Conservation (phyloP, 2,329 filamentous ascomycete species). For the Geosmithia flava region DNA sequence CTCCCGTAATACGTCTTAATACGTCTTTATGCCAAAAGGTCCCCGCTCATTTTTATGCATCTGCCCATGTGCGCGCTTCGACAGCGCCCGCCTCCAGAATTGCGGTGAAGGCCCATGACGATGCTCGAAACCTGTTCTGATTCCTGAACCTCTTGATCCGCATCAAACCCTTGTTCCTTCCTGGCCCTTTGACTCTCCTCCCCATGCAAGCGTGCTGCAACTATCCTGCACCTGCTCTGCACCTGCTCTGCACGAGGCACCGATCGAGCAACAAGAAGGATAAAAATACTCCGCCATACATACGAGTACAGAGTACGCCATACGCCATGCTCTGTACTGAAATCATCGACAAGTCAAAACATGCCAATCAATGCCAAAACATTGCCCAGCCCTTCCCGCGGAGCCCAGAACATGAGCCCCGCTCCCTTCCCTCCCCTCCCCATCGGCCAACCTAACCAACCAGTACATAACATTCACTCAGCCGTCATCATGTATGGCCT, state of each 20-base stretch:
- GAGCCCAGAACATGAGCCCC: not conserved
- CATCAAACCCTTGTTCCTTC: not conserved
- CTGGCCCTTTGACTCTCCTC: too few species aligned
- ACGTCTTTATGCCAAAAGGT: too few species aligned
- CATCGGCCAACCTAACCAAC: not conserved
- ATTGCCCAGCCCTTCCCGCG: not conserved
- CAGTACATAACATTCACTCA: too few species aligned
- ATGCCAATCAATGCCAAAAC: not conserved
- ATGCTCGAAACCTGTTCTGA: not conserved
- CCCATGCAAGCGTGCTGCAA: not conserved
- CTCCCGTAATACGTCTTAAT: too few species aligned
- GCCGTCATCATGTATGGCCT: too few species aligned
- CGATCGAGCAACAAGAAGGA: too few species aligned
- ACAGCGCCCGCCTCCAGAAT: not conserved
- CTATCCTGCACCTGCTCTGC: too few species aligned
- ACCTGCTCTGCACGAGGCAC: too few species aligned
- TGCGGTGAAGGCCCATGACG: not conserved
- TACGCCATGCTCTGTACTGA: too few species aligned
- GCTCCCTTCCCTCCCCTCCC: not conserved
- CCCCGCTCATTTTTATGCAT: not conserved
- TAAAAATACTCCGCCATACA: too few species aligned
- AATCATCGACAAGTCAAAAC: too few species aligned
- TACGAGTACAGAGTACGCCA: too few species aligned
- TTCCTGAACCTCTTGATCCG: not conserved
- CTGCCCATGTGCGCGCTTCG: not conserved